Conservation (phyloP, 148 eudicot species). For the Dysphania ambrosioides region DNA sequence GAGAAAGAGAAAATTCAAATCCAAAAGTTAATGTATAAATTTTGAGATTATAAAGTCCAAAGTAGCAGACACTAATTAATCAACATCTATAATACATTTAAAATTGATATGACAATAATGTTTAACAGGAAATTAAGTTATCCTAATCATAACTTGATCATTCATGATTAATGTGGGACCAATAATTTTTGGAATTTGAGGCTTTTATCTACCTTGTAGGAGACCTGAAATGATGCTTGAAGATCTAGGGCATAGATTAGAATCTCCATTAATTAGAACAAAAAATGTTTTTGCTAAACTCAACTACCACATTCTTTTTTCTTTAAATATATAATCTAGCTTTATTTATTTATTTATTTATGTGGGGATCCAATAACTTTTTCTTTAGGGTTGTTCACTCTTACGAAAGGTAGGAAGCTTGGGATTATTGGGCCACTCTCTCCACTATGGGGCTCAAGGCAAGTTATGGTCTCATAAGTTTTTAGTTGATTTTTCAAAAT, state of each 20-base stretch:
- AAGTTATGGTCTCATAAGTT: slow-evolving; percentile 37
- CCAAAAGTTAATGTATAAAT: background rate
- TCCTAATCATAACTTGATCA: slow-evolving; percentile 32
- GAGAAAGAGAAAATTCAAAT: background rate
- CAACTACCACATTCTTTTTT: slow-evolving; percentile 12
- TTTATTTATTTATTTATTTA: slow-evolving; percentile 20
- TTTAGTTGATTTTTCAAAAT: too few relatives aligned
- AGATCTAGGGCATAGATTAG: slow-evolving; percentile 40
- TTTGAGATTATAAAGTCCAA: background rate
- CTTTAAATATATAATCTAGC: background rate
- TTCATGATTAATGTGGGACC: slow-evolving; percentile 45
- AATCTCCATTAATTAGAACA: slow-evolving; percentile 35
- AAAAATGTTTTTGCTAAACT: slow-evolving; percentile 30
- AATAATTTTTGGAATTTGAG: slow-evolving; percentile 24
- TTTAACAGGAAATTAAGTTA: slow-evolving; percentile 21
- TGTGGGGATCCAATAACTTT: slow-evolving; percentile 46
- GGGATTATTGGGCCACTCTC: slow-evolving; percentile 46
- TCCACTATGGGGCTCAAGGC: slow-evolving; percentile 46
- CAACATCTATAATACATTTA: background rate
- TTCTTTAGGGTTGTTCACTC: slow-evolving; percentile 28
- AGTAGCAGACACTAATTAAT: background rate
- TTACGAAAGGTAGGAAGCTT: slow-evolving; percentile 34
- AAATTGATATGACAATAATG: slow-evolving; percentile 7
- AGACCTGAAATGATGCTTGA: slow-evolving; percentile 56
- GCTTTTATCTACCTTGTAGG: slow-evolving; percentile 32